Conservation (phyloP, 2,329 filamentous ascomycete genomes). For the Neofusicoccum sp. region DNA sequence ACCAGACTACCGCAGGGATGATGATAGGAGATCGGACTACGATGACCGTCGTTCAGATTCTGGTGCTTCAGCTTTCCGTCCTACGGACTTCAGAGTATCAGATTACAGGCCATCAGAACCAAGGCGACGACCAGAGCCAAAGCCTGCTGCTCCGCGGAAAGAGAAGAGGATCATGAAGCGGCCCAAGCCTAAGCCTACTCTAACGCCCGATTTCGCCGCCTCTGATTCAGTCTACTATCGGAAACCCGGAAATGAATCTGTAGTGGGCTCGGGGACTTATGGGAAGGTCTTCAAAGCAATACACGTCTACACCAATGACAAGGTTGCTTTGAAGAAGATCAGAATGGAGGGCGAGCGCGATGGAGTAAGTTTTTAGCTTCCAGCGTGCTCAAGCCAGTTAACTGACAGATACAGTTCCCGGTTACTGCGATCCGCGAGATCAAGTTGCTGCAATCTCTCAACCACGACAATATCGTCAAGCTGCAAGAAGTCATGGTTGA, state of each 20-base stretch:
- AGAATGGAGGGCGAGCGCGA: constrained; percentile 92
- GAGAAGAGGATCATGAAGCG: constrained; percentile 66
- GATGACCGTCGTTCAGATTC: constrained; percentile 15
- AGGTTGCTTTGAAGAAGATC: constrained; percentile 85
- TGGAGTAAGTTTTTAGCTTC: constrained; percentile 51
- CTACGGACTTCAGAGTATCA: constrained; percentile 17
- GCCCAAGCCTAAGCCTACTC: constrained; percentile 66
- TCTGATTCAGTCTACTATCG: constrained; percentile 92
- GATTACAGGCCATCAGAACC: constrained; percentile 24
- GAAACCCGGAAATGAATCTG: constrained; percentile 96
- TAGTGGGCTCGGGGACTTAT: constrained; percentile 92
- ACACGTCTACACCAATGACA: constrained; percentile 82
- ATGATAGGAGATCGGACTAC: constrained; percentile 12
- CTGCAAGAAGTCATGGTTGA: constrained; percentile 96
- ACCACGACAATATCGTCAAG: constrained; percentile 78
- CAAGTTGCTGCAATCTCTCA: constrained; percentile 83
- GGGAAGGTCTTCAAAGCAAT: constrained; percentile 94
- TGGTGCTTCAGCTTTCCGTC: constrained; percentile 14
- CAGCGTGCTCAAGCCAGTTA: not conserved
- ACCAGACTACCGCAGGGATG: constrained; percentile 25
- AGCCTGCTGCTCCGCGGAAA: constrained; percentile 37
- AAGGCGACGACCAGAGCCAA: constrained; percentile 27
- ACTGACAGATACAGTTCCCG: constrained; percentile 58
- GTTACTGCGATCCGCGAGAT: constrained; percentile 90
- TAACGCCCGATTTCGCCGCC: constrained; percentile 68